phyloP scores from a whole-genome alignment of 2,329 filamentous ascomycete species.

The Colletotrichum lindemuthianum region DNA sequence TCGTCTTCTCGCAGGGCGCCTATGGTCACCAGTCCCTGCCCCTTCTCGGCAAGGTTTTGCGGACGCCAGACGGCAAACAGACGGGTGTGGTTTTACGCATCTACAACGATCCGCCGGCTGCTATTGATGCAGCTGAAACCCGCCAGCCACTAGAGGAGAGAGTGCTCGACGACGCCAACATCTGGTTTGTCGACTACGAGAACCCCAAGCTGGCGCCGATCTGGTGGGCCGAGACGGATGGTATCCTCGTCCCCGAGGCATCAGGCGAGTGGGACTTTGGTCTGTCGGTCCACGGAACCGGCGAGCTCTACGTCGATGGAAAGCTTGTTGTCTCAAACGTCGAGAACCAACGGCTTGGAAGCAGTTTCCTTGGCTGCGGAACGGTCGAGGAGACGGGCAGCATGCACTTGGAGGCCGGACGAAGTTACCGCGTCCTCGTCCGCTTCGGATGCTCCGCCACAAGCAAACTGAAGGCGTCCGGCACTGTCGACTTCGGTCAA shows the following conservation, averaged over 20 bases:
- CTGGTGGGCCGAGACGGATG: conserved; percentile 41
- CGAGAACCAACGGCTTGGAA: conserved; percentile 46
- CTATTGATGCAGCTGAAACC: background rate
- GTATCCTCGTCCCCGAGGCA: conserved; percentile 37
- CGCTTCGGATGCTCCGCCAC: conserved; percentile 43
- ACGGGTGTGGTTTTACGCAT: conserved; percentile 42
- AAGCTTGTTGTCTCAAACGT: conserved; percentile 45
- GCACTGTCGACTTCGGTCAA: conserved; percentile 43
- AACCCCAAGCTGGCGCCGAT: conserved; percentile 38
- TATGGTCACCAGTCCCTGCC: conserved; percentile 47
- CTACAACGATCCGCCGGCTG: conserved; percentile 38
- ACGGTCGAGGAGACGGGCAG: conserved; percentile 45
- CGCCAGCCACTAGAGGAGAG: conserved; percentile 38
- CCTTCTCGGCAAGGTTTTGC: conserved; percentile 40
- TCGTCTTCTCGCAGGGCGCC: conserved; percentile 41
- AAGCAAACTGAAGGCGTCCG: conserved; percentile 40
- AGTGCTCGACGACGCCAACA: conserved; percentile 38
- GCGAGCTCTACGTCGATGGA: conserved; percentile 46
- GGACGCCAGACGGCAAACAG: conserved; percentile 37
- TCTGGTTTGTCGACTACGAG: conserved; percentile 42
- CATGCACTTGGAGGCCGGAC: conserved; percentile 41
- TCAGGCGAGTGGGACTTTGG: conserved; percentile 45
- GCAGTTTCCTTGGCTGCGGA: conserved; percentile 49
- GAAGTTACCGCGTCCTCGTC: conserved; percentile 44
- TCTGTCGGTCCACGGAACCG: conserved; percentile 48